Percentiles rank a stretch among this genome's conserved stretches.
Evolutionary conservation across 2,329 filamentous ascomycete species (phyloP).

Genomic region (Arachnomyces sp.): DNA sequence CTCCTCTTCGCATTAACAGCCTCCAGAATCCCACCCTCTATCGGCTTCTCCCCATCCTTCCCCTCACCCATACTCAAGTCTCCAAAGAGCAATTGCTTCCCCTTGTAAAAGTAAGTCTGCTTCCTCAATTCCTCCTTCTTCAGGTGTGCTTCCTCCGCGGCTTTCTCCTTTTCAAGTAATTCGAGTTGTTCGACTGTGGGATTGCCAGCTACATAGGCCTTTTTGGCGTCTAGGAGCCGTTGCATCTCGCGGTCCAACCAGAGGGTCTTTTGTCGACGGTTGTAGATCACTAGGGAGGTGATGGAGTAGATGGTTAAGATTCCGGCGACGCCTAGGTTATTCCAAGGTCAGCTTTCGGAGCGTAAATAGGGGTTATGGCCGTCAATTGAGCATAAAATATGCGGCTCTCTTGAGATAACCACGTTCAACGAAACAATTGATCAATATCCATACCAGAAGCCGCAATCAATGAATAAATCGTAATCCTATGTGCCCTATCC

Average conservation of each 20-base stretch:
- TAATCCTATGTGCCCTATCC: constrained; percentile 53
- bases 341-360: not conserved
- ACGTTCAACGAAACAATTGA: constrained; percentile 4
- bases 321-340: constrained; percentile 45
- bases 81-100: constrained; percentile 31
- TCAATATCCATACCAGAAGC: constrained; percentile 45
- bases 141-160: constrained; percentile 33
- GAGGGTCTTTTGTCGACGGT: constrained; percentile 54
- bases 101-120: constrained; percentile 29
- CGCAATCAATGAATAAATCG: constrained; percentile 52
- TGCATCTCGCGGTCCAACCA: constrained; percentile 47
- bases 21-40: constrained; percentile 20
- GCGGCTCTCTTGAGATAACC: not conserved
- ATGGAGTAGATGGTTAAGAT: constrained; percentile 57
- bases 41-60: constrained; percentile 3
- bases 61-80: constrained; percentile 31
- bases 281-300: constrained; percentile 59
- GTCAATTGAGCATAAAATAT: constrained; percentile 2
- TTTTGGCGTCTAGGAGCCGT: constrained; percentile 33
- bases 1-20: constrained; percentile 27
- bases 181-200: constrained; percentile 35
- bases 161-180: constrained; percentile 37
- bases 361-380: not conserved
- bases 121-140: constrained; percentile 33
- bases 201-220: constrained; percentile 32